Evolutionary conservation across 2,329 filamentous ascomycete species (phyloP), one percentile per base, ranked within the genome.

Genomic region (Fusarium nisikadoi): DNA sequence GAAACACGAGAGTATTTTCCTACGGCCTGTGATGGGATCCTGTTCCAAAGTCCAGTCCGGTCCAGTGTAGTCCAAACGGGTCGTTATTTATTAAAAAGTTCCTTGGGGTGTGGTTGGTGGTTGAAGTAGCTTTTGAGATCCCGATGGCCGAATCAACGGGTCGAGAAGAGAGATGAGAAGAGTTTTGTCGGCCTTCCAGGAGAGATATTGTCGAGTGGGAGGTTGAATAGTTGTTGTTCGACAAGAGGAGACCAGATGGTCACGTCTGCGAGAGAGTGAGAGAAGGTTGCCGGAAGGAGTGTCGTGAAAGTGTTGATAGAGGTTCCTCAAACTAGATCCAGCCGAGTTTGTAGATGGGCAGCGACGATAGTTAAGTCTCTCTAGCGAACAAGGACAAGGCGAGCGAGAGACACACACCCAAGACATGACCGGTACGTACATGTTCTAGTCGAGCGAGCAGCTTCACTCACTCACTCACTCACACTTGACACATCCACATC

Each of bases 121-220:
- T 70, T 65, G 60, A 50, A 50, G 47, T 47, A 61, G 57, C 35
- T 55, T 73, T 60, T 60, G 64, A 47, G 54, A 38, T 67, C 78
- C 80, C 76, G 81, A 85, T 81, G 80, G 80, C 85, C 86, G 84
- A 86, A 80, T 84, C 80, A 86, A 86, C 83, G 83, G 84, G 81
- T 86, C 84, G 84, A 84, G 79, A 74, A 59, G 52, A 69, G 62
- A 64, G 53, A 70, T 39, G 33, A 38, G 31, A 53, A 19, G 49
- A 56, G 20, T 57, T 53, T 53, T 47, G 68, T 72, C 63, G 59
- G 61, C 70, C 68, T 73, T 75, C 66, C 57, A 69, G 41, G 39
- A 59, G 63, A 58, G 39, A 46, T 53, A 70, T 65, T 65, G 62
- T 70, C 70, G 73, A 65, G 63, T 49, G 49, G 54, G 66, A 33